Conservation (phyloP, 441 rosid species). For the Biscutella auriculata region DNA sequence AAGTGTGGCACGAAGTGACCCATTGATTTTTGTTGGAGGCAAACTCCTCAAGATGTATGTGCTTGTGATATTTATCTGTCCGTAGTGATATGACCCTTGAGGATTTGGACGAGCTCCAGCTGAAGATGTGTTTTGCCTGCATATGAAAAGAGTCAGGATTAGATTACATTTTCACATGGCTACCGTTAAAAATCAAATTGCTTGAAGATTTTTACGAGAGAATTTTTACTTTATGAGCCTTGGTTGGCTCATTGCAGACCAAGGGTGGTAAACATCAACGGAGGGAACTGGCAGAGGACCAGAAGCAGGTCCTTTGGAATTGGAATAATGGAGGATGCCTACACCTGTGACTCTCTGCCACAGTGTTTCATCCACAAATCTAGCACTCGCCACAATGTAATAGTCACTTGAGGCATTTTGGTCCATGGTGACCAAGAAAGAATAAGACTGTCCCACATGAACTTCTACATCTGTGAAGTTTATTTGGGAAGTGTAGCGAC, state of each 20-base stretch:
- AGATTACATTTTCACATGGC: slow-evolving; percentile 31
- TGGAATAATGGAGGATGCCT: slow-evolving; percentile 76
- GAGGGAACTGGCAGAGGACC: slow-evolving; percentile 79
- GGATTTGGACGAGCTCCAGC: slow-evolving; percentile 98
- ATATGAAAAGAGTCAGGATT: slow-evolving; percentile 27
- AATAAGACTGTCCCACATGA: slow-evolving; percentile 89
- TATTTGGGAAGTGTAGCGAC: slow-evolving; percentile 52
- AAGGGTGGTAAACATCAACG: slow-evolving; percentile 58
- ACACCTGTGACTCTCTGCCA: slow-evolving; percentile 96
- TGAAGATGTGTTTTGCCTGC: slow-evolving; percentile 72
- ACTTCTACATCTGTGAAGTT: slow-evolving; percentile 65
- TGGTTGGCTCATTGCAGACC: slow-evolving; percentile 85
- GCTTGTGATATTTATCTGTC: slow-evolving; percentile 61
- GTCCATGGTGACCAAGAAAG: slow-evolving; percentile 90
- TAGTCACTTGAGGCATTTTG: slow-evolving; percentile 79
- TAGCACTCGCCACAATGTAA: slow-evolving; percentile 90
- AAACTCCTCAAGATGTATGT: slow-evolving; percentile 60
- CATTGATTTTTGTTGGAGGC: slow-evolving; percentile 51
- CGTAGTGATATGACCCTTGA: slow-evolving; percentile 87
- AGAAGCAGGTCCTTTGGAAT: slow-evolving; percentile 72
- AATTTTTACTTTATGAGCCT: slow-evolving; percentile 51
- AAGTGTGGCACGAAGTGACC: slow-evolving; percentile 52
- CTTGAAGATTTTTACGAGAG: slow-evolving; percentile 16
- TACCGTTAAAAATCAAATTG: slow-evolving; percentile 22
- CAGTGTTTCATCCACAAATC: slow-evolving; percentile 70